Evolutionary conservation across 257 asterid genomes (phyloP).

Genomic region (Solanum okadae): DNA sequence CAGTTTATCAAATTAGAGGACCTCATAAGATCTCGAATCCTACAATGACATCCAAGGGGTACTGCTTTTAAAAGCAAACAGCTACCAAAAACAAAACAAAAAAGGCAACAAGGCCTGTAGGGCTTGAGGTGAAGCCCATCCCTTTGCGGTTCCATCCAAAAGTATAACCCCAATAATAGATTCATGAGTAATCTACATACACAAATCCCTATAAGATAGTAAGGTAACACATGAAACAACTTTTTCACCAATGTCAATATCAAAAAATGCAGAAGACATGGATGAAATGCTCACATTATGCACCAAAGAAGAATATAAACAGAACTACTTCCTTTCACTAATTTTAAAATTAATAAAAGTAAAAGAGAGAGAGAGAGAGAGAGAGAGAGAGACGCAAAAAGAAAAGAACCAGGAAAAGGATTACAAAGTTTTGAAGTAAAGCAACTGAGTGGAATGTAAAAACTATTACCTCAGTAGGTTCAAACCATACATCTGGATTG

Average conservation of each 20-base stretch:
- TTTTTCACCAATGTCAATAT: too few species aligned
- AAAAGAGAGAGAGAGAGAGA: neutral
- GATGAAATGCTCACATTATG: neutral
- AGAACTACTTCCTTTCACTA: neutral
- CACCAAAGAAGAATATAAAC: neutral
- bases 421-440: neutral
- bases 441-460: neutral
- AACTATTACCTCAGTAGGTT: conserved; percentile 73
- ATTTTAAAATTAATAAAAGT: neutral
- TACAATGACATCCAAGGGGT: neutral
- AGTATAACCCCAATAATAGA: neutral
- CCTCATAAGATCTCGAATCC: neutral
- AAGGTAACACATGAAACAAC: neutral
- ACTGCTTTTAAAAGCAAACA: neutral
- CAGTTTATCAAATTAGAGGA: neutral
- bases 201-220: neutral
- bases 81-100: neutral
- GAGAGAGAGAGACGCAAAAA: neutral
- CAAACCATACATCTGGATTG: conserved; percentile 98
- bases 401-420: neutral
- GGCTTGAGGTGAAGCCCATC: neutral
- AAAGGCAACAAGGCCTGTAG: neutral
- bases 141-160: neutral
- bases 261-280: neutral
- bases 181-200: neutral